phyloP scores from a whole-genome alignment of 345 rosid species.

The Adansonia digitata region DNA sequence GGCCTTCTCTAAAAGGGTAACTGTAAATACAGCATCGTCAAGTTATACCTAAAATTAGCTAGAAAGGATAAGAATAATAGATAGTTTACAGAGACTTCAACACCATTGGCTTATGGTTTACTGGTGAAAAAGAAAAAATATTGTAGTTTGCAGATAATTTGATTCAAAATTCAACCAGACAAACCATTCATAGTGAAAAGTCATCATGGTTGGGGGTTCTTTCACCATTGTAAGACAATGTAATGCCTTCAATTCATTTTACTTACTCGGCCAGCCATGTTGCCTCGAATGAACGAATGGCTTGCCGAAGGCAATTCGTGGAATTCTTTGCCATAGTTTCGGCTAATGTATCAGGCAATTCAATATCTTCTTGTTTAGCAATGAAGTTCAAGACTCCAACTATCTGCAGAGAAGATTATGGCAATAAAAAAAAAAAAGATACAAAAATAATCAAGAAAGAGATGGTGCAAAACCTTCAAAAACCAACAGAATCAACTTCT shows the following conservation, averaged over 20 bases:
- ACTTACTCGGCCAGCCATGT: slow-evolving; percentile 12
- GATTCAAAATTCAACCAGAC: not conserved
- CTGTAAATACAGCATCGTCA: slow-evolving; percentile 1
- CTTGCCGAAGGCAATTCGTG: slow-evolving; percentile 19
- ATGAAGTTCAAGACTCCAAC: slow-evolving; percentile 19
- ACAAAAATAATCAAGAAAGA: not conserved
- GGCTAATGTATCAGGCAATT: slow-evolving; percentile 13
- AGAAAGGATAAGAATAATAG: not conserved
- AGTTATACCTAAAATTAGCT: not conserved
- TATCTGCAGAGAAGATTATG: slow-evolving; percentile 4
- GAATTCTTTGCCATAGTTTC: slow-evolving; percentile 15
- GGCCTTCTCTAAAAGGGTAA: slow-evolving; percentile 19
- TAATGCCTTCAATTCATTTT: not conserved
- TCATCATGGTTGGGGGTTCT: not conserved
- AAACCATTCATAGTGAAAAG: not conserved
- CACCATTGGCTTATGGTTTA: not conserved
- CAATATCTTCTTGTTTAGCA: slow-evolving; percentile 17
- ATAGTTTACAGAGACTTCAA: not conserved
- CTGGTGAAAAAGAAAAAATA: not conserved
- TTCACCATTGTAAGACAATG: not conserved
- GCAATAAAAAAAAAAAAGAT: not conserved
- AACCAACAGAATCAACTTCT: not conserved
- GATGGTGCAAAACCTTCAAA: not conserved
- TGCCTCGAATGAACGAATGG: slow-evolving; percentile 25
- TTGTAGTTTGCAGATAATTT: not conserved